Evolutionary conservation across 2,329 filamentous ascomycete species (phyloP).

Genomic region (Sporothrix brasiliensis): DNA sequence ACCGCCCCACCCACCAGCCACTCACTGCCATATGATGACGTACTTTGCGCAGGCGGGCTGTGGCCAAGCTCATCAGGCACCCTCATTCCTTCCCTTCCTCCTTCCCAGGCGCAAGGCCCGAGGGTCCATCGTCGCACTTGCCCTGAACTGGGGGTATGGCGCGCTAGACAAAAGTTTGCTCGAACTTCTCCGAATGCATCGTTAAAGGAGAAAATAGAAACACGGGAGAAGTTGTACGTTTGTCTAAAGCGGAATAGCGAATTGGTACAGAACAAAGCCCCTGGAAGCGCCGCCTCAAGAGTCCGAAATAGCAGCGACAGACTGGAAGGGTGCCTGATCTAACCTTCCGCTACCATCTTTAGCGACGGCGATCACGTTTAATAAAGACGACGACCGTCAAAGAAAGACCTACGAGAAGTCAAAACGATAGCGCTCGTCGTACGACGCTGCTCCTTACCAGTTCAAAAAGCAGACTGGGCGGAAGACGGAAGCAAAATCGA

Average conservation of each 20-base stretch:
- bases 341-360: neutral
- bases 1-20: conserved; percentile 1
- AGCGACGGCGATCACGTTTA: too few relatives aligned
- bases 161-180: neutral
- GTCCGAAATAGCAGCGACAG: neutral
- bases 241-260: neutral
- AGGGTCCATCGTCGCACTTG: neutral
- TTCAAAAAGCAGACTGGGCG: neutral
- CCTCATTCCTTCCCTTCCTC: neutral
- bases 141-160: neutral
- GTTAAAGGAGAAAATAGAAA: conserved; percentile 11
- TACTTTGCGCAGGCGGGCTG: conserved; percentile 9
- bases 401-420: neutral
- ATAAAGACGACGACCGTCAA: too few relatives aligned
- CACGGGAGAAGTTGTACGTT: neutral
- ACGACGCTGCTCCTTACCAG: neutral
- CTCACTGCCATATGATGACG: conserved; percentile 23
- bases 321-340: conserved; percentile 17
- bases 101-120: neutral
- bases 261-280: conserved; percentile 7
- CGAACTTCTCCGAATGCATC: neutral
- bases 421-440: neutral
- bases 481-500: neutral
- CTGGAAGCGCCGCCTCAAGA: neutral
- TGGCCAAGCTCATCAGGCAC: neutral